Evolutionary conservation across 2,329 filamentous ascomycete genomes (phyloP), one percentile per base, ranked within the genome.

Genomic region (Penicillium concentricum): DNA sequence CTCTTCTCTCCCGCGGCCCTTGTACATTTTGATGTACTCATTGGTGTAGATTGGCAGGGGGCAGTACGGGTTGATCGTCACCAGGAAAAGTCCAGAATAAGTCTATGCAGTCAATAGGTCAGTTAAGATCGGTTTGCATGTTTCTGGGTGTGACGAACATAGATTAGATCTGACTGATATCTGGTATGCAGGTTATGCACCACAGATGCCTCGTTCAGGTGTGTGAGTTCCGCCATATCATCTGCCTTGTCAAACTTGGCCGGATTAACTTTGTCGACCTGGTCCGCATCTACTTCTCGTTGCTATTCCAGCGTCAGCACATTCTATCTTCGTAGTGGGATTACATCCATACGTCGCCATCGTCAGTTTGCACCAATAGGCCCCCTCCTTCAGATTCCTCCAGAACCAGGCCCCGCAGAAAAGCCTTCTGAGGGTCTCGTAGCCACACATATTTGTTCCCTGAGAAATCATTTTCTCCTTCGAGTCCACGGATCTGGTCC

Each of bases 241-340:
- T 95, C 92, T 62, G 93, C 93, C 77, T 97, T 99, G 83, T 99
- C 94, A 78, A 99, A 99, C 74, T 99, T 99, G 69, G 93, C 93
- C 45, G 94, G 94, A 76, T 99, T 99, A 79, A 99, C 95, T 77
- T 97, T 97, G 81, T 99, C 95, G 65, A 97, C 92, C 67, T 87
- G 89, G 67, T 97, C 92, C 50, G 84, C 78, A 64, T 93, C 88
- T 49, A 94, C 88, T 71, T 96, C 90, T 65, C 91, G 88, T 85
- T 96, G 91, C 87, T 94, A 57, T 47, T 54, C 43, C 24, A 47
- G 18, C 43, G 63, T 74, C 37, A 74, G 68, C 51, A 7, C 22
- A n/a, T 34, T 32, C 5, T 20, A 41, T 13, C 34, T 18, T 15
- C 46, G 44, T 24, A 12, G 16, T 18, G 22, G 26, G n/a, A 24